These are phyloP conservation scores for Yamadazyma blattariae DNA, from an alignment of 1,139 yeast genomes.

Conservation along the genomic window DNA sequence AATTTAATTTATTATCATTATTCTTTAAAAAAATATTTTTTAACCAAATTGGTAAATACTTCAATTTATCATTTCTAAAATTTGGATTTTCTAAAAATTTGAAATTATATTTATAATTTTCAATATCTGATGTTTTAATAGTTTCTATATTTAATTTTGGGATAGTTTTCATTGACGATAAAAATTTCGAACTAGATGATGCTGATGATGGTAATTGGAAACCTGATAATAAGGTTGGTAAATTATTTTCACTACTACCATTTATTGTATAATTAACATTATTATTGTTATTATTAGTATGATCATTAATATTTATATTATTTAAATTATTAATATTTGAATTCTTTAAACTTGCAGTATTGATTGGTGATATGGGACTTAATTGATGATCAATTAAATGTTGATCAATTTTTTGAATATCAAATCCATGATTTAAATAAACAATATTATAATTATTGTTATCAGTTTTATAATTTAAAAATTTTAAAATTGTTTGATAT, in stretches of 20 bases:
- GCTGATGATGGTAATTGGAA: constrained; percentile 37
- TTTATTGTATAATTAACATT: not conserved
- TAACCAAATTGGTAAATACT: constrained; percentile 49
- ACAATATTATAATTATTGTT: constrained; percentile 25
- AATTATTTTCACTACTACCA: not conserved
- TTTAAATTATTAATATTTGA: not conserved
- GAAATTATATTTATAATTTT: constrained; percentile 34
- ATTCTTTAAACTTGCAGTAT: not conserved
- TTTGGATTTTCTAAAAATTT: constrained; percentile 27
- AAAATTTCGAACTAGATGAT: constrained; percentile 28
- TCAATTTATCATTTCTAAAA: constrained; percentile 13
- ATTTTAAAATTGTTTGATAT: constrained; percentile 42
- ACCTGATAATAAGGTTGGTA: constrained; percentile 22
- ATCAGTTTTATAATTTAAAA: constrained; percentile 22
- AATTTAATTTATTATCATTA: constrained; percentile 3
- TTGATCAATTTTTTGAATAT: constrained; percentile 6
- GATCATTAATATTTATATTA: not conserved
- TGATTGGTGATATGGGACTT: constrained; percentile 8
- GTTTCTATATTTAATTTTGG: constrained; percentile 17
- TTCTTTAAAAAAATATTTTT: constrained; percentile 20
- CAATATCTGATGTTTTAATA: constrained; percentile 5
- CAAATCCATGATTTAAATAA: constrained; percentile 39
- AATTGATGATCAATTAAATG: constrained; percentile 10
- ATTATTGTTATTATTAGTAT: too few relatives aligned
- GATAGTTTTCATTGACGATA: constrained; percentile 27